These are phyloP conservation scores for Tolypocladium cylindrosporum DNA, from an alignment of 2,329 filamentous ascomycete species.

Conservation along the genomic window DNA sequence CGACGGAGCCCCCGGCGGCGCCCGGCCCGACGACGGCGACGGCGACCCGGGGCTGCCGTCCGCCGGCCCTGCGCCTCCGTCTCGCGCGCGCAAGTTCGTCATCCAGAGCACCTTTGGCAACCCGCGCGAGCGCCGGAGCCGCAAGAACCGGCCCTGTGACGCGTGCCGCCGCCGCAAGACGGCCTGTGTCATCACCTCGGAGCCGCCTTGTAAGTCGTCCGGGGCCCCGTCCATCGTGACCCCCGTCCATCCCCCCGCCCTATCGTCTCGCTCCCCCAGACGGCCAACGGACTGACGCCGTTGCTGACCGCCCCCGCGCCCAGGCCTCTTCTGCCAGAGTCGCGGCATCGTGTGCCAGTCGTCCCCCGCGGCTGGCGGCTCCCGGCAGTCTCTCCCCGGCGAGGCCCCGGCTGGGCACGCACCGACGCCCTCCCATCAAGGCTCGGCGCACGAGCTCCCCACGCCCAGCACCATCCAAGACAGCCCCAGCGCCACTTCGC, in stretches of 20 bases:
- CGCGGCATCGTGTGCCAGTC: conserved; percentile 22
- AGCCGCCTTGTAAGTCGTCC: conserved; percentile 30
- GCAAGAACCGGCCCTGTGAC: conserved; percentile 36
- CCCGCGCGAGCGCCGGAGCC: conserved; percentile 28
- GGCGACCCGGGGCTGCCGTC: too few species aligned
- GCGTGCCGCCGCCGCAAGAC: conserved; percentile 33
- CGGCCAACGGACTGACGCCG: not conserved
- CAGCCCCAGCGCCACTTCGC: conserved; percentile 1
- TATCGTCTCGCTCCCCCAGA: not conserved
- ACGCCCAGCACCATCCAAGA: conserved; percentile 4
- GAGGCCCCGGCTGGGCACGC: not conserved
- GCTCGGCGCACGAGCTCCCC: conserved; percentile 1
- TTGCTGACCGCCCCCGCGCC: not conserved
- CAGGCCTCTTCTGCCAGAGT: conserved; percentile 24
- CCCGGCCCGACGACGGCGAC: too few species aligned
- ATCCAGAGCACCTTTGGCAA: conserved; percentile 31
- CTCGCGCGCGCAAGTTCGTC: conserved; percentile 24
- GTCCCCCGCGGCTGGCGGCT: conserved; percentile 7
- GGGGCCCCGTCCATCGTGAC: not conserved
- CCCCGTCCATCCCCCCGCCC: not conserved
- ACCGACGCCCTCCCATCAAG: not conserved
- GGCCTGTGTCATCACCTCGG: conserved; percentile 33
- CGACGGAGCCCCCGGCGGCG: too few species aligned
- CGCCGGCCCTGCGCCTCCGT: too few species aligned
- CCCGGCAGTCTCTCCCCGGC: not conserved